Evolutionary conservation across 1,284 basidiomycete species (phyloP).

Genomic region (Puccinia hordei): DNA sequence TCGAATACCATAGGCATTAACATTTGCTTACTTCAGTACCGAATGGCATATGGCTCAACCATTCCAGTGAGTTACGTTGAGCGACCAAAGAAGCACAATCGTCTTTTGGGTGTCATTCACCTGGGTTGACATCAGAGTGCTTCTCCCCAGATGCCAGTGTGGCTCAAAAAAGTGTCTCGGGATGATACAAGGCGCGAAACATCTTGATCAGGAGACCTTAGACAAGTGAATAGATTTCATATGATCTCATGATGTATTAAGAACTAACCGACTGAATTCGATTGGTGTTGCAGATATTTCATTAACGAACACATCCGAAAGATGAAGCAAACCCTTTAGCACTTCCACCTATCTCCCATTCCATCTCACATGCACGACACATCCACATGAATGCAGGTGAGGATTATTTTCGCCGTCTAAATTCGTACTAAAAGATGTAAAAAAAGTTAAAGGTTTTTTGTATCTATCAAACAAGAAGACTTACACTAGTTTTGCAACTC

Average conservation of each 20-base stretch:
- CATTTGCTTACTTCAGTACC: slow-evolving; percentile 71
- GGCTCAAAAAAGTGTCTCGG: slow-evolving; percentile 27
- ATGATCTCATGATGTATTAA: neutral
- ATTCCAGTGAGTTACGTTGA: slow-evolving; percentile 63
- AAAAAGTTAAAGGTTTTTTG: no score
- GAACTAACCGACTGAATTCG: neutral
- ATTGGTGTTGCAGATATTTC: slow-evolving; percentile 17
- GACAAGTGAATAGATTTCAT: slow-evolving; percentile 16
- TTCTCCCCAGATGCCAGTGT: slow-evolving; percentile 25
- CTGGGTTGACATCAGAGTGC: neutral
- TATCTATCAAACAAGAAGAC: no score
- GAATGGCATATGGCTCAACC: slow-evolving; percentile 73
- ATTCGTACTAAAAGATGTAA: neutral
- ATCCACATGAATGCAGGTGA: no score
- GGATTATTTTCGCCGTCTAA: no score
- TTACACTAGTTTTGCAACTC: no score
- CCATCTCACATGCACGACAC: neutral
- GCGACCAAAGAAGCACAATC: neutral
- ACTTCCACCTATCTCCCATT: neutral
- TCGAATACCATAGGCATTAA: slow-evolving; percentile 55
- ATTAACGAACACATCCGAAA: slow-evolving; percentile 31
- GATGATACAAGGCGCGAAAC: slow-evolving; percentile 19
- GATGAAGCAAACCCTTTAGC: neutral
- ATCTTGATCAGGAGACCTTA: slow-evolving; percentile 13
- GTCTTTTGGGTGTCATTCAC: neutral